Base-by-base conservation (phyloP, 768 basidiomycete genomes). In the Tephrocybe rancida region DNA sequence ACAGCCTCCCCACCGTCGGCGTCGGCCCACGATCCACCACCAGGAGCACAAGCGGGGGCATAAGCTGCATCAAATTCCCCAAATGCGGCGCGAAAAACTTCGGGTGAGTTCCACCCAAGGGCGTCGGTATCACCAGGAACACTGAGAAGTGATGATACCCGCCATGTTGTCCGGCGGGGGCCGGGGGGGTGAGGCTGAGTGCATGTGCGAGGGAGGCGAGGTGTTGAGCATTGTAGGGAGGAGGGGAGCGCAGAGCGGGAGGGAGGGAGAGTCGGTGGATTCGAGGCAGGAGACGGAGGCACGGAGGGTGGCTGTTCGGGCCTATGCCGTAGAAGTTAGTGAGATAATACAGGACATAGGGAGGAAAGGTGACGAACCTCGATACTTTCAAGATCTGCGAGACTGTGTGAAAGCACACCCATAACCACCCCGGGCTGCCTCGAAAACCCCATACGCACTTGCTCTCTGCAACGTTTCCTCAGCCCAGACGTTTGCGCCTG, bases 201-300 rank as follows among this genome's bases (percentile, higher is more conserved):
- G 70, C 64, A 29, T 72, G 70, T 1, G 77, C 67, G 42, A 90
- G 80, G 0, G 76, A 63, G 2, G 87, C 85, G 24, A 92, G 80
- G 87, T 88, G 51, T 87, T 86, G 46, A 90, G 85, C 81, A 90
- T 88, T 5, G 86, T 83, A 48, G 79, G 81, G 62, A 91, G 74
- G 35, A 92, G 72, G 0, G 81, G 70, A 1, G 83, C 67, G 0
- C 83, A 82, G 32, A 85, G 86, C 1, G 83, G 72, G 29, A 86
- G 80, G 64, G 86, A 9, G 71, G 70, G 0, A 78, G 48, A 54
- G n/a, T 90, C 88, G 18, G 80, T 83, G 9, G 84, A 76, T 3
- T 79, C 77, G 26, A 92, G 76, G 65, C 88, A 92, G 0, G 85
- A 81, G 0, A 86, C 84, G 0, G 85, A 82, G 0, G 89, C 88